Evolutionary conservation across 441 rosid species (phyloP).

Genomic region (Aquilaria agallochum): DNA sequence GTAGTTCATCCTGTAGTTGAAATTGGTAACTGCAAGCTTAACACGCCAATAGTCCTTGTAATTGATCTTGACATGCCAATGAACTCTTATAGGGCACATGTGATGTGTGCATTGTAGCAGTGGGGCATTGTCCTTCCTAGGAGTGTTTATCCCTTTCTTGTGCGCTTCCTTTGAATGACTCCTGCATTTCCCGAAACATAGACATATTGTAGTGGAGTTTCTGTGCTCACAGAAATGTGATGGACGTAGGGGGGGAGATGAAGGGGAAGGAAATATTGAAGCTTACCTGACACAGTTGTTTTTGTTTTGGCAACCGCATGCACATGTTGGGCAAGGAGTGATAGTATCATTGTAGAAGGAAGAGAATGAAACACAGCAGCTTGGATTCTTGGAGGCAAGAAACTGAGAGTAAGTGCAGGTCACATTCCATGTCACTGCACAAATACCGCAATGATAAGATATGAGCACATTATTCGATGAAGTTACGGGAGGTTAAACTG

Average conservation of each 20-base stretch:
- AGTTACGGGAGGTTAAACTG: neutral
- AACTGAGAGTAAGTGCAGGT: constrained; percentile 73
- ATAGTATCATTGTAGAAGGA: constrained; percentile 61
- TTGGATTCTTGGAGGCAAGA: constrained; percentile 61
- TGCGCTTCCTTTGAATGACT: constrained; percentile 50
- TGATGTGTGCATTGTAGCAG: constrained; percentile 90
- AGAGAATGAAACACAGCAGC: constrained; percentile 69
- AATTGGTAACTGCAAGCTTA: constrained; percentile 81
- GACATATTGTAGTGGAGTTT: neutral
- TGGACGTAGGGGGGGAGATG: neutral
- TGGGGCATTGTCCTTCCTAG: constrained; percentile 59
- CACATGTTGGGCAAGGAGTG: constrained; percentile 56
- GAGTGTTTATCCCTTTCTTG: constrained; percentile 47
- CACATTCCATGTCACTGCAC: constrained; percentile 79
- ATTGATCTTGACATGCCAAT: constrained; percentile 91
- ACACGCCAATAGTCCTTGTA: constrained; percentile 87
- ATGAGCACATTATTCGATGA: no score
- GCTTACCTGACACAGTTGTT: constrained; percentile 67
- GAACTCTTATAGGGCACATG: constrained; percentile 90
- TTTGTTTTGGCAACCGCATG: constrained; percentile 68
- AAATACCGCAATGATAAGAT: neutral
- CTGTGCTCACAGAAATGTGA: no score
- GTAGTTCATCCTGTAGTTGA: constrained; percentile 84
- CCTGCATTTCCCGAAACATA: constrained; percentile 42
- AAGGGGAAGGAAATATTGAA: neutral